Evolutionary conservation across 78 protist genomes (phyloP).

Genomic region (Bodo saltans): DNA sequence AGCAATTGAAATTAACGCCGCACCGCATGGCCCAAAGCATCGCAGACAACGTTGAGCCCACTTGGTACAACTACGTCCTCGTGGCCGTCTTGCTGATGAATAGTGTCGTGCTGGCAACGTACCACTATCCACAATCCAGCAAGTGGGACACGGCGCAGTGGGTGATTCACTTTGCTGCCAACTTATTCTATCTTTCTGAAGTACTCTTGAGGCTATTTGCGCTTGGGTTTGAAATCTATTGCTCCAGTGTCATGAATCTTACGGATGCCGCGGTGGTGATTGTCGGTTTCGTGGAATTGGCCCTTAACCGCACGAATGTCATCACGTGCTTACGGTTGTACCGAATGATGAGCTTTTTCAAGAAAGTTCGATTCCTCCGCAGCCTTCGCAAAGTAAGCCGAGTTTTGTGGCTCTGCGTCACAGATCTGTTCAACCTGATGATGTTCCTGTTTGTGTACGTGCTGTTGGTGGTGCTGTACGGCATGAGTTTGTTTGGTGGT

Average conservation of each 20-base stretch:
- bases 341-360: constrained; percentile 22
- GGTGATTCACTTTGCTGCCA: not conserved
- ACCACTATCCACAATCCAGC: not conserved
- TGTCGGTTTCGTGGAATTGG: not conserved
- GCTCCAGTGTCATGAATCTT: not conserved
- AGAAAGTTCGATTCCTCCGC: not conserved
- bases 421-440: not conserved
- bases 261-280: constrained; percentile 14
- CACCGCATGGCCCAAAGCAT: too few relatives aligned
- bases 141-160: not conserved
- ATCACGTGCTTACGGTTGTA: not conserved
- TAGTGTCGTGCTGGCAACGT: constrained; percentile 20
- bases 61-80: constrained; percentile 16
- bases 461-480: constrained; percentile 7
- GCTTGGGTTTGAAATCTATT: not conserved
- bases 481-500: constrained; percentile 16
- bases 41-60: too few relatives aligned
- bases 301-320: not conserved
- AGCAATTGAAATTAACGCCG: not conserved
- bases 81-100: constrained; percentile 8
- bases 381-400: not conserved
- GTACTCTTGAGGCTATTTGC: constrained; percentile 22
- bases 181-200: constrained; percentile 16
- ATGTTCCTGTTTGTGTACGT: not conserved
- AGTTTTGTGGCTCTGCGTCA: not conserved